These are phyloP conservation scores for Cyberlindnera maclurae DNA, from an alignment of 805 yeast species.

Conservation along the genomic window DNA sequence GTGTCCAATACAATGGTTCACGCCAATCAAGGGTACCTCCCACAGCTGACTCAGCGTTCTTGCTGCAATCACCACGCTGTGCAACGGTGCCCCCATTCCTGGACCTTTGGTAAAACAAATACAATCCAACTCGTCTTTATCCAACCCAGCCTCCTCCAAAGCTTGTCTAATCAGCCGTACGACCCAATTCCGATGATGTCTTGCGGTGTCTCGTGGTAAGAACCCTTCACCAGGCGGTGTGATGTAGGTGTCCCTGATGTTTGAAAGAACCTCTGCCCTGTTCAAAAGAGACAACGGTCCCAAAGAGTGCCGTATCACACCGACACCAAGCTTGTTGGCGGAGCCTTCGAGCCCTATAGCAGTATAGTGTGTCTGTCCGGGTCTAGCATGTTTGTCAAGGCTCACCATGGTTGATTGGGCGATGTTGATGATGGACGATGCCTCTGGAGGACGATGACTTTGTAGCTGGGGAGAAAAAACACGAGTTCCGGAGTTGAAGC, in stretches of 20 bases:
- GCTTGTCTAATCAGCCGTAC: conserved; percentile 68
- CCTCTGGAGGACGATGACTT: too few relatives aligned
- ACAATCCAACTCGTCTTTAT: conserved; percentile 51
- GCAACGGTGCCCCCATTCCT: conserved; percentile 99
- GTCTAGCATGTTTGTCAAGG: conserved; percentile 37
- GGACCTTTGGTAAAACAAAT: conserved; percentile 97
- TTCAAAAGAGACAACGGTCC: conserved; percentile 53
- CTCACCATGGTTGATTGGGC: conserved; percentile 28
- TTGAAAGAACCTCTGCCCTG: conserved; percentile 73
- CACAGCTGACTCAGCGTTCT: conserved; percentile 76
- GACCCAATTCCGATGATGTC: conserved; percentile 95
- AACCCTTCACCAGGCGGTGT: conserved; percentile 99
- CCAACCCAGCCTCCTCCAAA: conserved; percentile 50
- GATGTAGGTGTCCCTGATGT: conserved; percentile 88
- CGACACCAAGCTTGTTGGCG: conserved; percentile 94
- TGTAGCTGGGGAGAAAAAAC: too few relatives aligned
- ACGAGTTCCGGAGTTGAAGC: too few relatives aligned
- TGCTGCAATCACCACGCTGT: conserved; percentile 88
- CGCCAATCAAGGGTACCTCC: conserved; percentile 84
- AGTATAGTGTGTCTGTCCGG: conserved; percentile 43
- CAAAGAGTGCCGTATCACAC: conserved; percentile 68
- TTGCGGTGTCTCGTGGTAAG: conserved; percentile 91
- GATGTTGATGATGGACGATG: not conserved
- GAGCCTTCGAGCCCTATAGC: conserved; percentile 96
- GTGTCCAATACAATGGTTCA: conserved; percentile 96